Base-by-base conservation (phyloP, 208 protist species). In the Crithidia brevicula region DNA sequence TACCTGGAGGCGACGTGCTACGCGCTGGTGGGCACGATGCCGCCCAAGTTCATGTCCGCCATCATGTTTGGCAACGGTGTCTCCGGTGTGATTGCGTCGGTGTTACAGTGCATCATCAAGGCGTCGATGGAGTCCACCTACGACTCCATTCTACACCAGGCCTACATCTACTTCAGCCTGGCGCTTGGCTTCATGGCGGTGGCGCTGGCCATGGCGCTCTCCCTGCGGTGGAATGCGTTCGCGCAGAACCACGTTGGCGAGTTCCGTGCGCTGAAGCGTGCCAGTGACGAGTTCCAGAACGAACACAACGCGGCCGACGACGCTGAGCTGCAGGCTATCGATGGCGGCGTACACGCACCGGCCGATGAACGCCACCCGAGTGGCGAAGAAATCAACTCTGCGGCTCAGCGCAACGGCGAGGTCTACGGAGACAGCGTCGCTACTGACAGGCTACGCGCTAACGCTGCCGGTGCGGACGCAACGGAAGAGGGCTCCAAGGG, bases 1-100 rank as follows among this genome's bases (percentile, higher is more conserved):
- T 76, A 91, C 43, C 79, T 92, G 51, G 85, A 95, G 54, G 49
- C 85, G 11, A 89, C 83, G 10, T 43, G 73, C 20, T 97, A 96
- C 75, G 86, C 79, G 53, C 58, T 96, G 34, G 85, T 87, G 9
- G 67, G 74, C n/a, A 65, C 74, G 4, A 83, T 95, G 40, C 88
- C 88, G 2, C 27, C 65, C 13, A 69, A 62, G 27, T 93, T 86
- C 67, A 88, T 67, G 18, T 62, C 80, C n/a, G 68, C 68, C 1
- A 54, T 91, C 40, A 94, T 96, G 89, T 58, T 52, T 51, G 91
- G 91, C n/a, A 58, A 63, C 8, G 79, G 81, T 30, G 43, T 85
- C 43, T 76, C 81, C 16, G 83, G 83, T 11, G 74, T 64, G 23
- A 33, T 83, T 20, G 78, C 81, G 13, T 83, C 76, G 23, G 25